Percentiles rank a stretch among this genome's conserved stretches.
Conservation (phyloP, 1,284 basidiomycete genomes). For the Crucibulum cyathiforme region DNA sequence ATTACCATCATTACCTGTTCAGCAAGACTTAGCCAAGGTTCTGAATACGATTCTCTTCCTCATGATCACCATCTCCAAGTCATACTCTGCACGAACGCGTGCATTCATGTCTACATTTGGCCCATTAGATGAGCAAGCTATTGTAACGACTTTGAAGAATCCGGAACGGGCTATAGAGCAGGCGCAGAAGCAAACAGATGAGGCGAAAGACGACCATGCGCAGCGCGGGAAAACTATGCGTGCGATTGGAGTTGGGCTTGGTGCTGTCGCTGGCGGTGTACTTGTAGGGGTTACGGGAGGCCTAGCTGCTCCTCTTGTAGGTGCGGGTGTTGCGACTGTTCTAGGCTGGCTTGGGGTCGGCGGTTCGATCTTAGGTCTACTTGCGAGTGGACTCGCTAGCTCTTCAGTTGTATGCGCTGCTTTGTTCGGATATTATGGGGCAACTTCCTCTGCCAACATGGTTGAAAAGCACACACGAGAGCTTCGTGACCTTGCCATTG, state of each 20-base stretch:
- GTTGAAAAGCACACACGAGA: constrained; percentile 58
- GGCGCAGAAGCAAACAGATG: constrained; percentile 49
- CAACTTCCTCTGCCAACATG: constrained; percentile 53
- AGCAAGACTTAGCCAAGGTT: constrained; percentile 40
- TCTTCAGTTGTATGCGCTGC: constrained; percentile 63
- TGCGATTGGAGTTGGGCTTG: constrained; percentile 55
- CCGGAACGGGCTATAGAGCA: constrained; percentile 52
- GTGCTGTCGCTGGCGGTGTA: constrained; percentile 61
- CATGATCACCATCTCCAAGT: constrained; percentile 52
- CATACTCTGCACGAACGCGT: constrained; percentile 61
- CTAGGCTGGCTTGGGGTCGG: constrained; percentile 60
- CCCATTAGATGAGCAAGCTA: constrained; percentile 49
- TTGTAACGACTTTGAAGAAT: constrained; percentile 56
- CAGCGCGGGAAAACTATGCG: constrained; percentile 48
- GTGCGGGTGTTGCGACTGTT: constrained; percentile 56
- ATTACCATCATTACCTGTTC: constrained; percentile 47
- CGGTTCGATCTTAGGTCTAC: constrained; percentile 57
- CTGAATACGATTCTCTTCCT: constrained; percentile 59
- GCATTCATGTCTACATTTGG: constrained; percentile 51
- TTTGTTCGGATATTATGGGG: constrained; percentile 65
- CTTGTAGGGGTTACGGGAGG: constrained; percentile 63
- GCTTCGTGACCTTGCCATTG: constrained; percentile 58
- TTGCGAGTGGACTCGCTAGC: constrained; percentile 61
- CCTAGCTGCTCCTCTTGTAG: constrained; percentile 63
- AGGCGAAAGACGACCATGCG: constrained; percentile 49